Evolutionary conservation across 1,284 basidiomycete genomes (phyloP).

Genomic region (Gymnopus androsaceus): DNA sequence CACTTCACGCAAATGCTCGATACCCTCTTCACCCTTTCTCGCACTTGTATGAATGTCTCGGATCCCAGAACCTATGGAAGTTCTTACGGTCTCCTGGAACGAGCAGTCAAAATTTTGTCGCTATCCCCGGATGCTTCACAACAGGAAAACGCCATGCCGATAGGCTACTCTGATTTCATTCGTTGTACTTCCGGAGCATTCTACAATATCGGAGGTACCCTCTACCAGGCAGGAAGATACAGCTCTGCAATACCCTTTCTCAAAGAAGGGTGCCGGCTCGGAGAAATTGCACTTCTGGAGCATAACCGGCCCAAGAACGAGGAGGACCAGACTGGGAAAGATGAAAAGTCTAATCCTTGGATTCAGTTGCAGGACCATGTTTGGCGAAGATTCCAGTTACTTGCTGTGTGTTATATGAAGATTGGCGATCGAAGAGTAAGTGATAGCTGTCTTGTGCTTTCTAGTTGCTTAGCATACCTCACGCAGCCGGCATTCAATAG

Average conservation of each 20-base stretch:
- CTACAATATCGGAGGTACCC: conserved; percentile 61
- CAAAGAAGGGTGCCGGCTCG: conserved; percentile 58
- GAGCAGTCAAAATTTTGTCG: conserved; percentile 40
- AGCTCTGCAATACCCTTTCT: conserved; percentile 68
- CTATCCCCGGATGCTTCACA: conserved; percentile 23
- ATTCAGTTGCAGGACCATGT: conserved; percentile 61
- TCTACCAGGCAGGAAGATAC: conserved; percentile 63
- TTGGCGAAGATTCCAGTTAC: conserved; percentile 74
- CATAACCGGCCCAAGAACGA: conserved; percentile 21
- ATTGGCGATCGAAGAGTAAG: conserved; percentile 69
- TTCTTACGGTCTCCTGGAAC: conserved; percentile 50
- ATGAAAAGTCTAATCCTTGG: conserved; percentile 52
- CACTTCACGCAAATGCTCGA: conserved; percentile 56
- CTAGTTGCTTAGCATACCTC: not conserved
- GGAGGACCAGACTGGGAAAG: conserved; percentile 17
- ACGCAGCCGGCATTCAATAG: conserved; percentile 61
- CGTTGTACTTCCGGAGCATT: conserved; percentile 71
- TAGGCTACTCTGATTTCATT: conserved; percentile 53
- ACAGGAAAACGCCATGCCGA: too few species aligned
- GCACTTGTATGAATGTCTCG: conserved; percentile 42
- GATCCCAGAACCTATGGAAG: conserved; percentile 54
- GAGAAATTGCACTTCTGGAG: conserved; percentile 44
- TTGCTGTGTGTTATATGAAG: conserved; percentile 75
- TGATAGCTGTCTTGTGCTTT: conserved; percentile 6
- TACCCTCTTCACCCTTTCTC: conserved; percentile 60